A percentile compares a stretch with the other conserved stretches of the same genome.
phyloP scores from a whole-genome alignment of 108 stramenopile species.

The Seminavis robusta region DNA sequence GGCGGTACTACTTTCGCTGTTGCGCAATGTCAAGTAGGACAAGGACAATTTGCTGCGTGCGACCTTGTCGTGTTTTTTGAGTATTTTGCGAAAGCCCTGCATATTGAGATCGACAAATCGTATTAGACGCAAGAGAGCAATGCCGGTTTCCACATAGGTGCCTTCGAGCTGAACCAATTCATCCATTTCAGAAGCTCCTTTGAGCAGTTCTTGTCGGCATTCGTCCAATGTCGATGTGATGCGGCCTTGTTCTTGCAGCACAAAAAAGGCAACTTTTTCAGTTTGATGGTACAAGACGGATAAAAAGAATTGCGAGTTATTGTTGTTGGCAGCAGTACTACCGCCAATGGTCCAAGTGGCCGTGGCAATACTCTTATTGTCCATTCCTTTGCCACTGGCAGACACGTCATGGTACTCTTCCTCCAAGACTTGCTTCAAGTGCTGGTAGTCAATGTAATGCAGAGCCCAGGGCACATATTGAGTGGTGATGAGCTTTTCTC shows the following conservation, averaged over 20 bases:
- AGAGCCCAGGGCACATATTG: slow-evolving; percentile 42
- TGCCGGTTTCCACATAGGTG: slow-evolving; percentile 24
- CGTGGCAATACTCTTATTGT: neutral
- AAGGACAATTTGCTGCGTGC: too few species aligned
- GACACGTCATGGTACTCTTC: neutral
- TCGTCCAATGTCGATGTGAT: slow-evolving; percentile 31
- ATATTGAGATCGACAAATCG: slow-evolving; percentile 63
- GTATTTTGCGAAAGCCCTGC: slow-evolving; percentile 67
- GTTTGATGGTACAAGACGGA: slow-evolving; percentile 53
- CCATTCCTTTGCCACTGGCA: neutral
- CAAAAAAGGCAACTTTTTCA: slow-evolving; percentile 65
- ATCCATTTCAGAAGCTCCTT: neutral
- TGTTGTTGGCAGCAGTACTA: neutral
- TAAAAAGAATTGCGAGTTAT: slow-evolving; percentile 26
- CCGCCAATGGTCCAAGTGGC: too few species aligned
- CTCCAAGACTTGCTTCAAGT: slow-evolving; percentile 39
- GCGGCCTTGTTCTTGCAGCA: slow-evolving; percentile 47
- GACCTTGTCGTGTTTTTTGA: slow-evolving; percentile 86
- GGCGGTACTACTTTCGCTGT: too few species aligned
- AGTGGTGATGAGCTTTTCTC: slow-evolving; percentile 30
- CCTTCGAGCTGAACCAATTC: neutral
- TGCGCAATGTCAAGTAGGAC: too few species aligned
- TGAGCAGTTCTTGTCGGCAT: slow-evolving; percentile 11
- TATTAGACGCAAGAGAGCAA: slow-evolving; percentile 43
- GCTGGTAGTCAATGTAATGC: slow-evolving; percentile 53